A percentile compares a stretch with the other conserved stretches of the same genome.
Evolutionary conservation across 352 stramenopile genomes (phyloP).

Genomic region (Phytophthora chlamydospora): DNA sequence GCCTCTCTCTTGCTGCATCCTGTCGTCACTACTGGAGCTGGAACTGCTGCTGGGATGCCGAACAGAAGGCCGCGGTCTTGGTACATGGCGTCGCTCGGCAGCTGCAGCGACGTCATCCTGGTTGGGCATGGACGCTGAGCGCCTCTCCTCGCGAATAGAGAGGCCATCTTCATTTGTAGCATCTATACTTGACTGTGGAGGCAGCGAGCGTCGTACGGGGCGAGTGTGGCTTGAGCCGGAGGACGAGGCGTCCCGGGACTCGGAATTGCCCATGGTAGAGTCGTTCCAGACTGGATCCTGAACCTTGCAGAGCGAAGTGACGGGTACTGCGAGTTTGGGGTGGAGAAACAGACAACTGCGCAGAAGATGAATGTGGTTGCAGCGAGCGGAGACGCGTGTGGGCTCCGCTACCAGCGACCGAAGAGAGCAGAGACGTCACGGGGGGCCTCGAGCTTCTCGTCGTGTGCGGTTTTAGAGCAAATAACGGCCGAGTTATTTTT

Average conservation of each 20-base stretch:
- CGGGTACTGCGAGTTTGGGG: not conserved
- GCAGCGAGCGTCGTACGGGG: slow-evolving; percentile 17
- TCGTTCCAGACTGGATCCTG: slow-evolving; percentile 16
- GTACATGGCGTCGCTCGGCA: slow-evolving; percentile 19
- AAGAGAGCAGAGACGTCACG: slow-evolving; percentile 25
- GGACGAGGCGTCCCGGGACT: slow-evolving; percentile 48
- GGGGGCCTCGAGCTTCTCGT: slow-evolving; percentile 10
- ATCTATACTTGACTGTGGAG: slow-evolving; percentile 25
- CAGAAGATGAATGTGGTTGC: slow-evolving; percentile 12
- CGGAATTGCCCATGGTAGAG: slow-evolving; percentile 58
- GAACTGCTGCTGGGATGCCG: slow-evolving; percentile 22
- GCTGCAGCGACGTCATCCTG: slow-evolving; percentile 16
- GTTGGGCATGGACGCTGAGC: slow-evolving; percentile 39
- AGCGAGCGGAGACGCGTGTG: slow-evolving; percentile 1
- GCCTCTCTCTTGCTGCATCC: slow-evolving; percentile 47
- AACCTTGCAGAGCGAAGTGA: slow-evolving; percentile 11
- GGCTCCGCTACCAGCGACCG: slow-evolving; percentile 16
- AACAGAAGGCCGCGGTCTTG: slow-evolving; percentile 20
- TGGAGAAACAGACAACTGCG: slow-evolving; percentile 1
- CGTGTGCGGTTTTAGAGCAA: slow-evolving; percentile 3
- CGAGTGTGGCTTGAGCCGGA: slow-evolving; percentile 25
- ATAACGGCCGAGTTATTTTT: slow-evolving; percentile 15
- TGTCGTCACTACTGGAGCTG: slow-evolving; percentile 29
- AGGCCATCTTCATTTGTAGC: slow-evolving; percentile 6
- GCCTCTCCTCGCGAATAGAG: slow-evolving; percentile 12